Conservation (phyloP, 2,329 filamentous ascomycete genomes). For the Alternaria longipes region DNA sequence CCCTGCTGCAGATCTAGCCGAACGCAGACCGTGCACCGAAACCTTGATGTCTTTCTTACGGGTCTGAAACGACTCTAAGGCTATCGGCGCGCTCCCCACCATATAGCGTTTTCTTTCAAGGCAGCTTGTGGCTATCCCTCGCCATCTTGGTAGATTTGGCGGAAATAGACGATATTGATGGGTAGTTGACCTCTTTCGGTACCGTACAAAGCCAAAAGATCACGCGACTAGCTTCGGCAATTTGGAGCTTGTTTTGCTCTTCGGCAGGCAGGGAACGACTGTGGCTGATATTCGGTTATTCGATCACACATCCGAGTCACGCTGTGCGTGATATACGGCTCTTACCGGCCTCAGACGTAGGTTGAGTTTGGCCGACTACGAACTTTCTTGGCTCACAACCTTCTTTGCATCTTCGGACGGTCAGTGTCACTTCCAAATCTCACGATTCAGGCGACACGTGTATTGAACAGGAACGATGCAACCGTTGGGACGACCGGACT, state of each 20-base stretch:
- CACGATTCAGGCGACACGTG: neutral
- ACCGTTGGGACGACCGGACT: neutral
- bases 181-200: neutral
- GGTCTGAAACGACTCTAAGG: conserved; percentile 32
- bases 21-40: conserved; percentile 29
- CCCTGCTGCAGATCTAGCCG: conserved; percentile 32
- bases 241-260: neutral
- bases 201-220: neutral
- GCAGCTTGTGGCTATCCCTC: neutral
- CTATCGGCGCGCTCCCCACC: neutral
- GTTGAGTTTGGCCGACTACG: neutral
- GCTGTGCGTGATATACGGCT: neutral
- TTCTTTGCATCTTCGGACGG: neutral
- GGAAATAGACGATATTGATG: neutral
- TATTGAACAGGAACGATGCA: neutral
- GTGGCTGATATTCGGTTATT: neutral
- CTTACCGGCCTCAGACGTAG: conserved; percentile 1
- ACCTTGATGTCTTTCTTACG: conserved; percentile 27
- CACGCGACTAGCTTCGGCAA: neutral
- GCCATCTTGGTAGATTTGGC: conserved; percentile 1
- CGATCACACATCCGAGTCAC: conserved; percentile 1
- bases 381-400: neutral
- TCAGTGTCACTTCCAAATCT: neutral
- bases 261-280: neutral
- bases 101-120: conserved; percentile 11